A percentile compares a stretch with the other conserved stretches of the same genome.
These are phyloP conservation scores for Scheffersomyces parashehatae DNA, from an alignment of 1,139 yeast species.

Conservation along the genomic window DNA sequence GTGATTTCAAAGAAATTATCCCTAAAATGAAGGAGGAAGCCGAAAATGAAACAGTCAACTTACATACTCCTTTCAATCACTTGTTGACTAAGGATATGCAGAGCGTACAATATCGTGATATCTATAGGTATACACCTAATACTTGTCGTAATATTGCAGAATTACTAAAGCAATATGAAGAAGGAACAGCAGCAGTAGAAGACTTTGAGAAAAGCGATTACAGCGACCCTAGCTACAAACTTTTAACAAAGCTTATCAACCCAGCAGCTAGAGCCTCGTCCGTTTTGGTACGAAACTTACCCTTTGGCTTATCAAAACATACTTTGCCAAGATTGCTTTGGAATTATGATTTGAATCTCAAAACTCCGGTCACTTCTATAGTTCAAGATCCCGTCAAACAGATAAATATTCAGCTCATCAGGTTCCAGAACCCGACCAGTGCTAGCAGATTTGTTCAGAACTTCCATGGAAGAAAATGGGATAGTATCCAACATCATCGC, in stretches of 20 bases:
- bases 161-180: slow-evolving; percentile 4
- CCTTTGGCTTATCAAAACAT: slow-evolving; percentile 37
- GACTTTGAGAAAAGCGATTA: slow-evolving; percentile 5
- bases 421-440: slow-evolving; percentile 49
- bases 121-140: slow-evolving; percentile 14
- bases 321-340: slow-evolving; percentile 36
- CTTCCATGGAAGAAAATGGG: slow-evolving; percentile 52
- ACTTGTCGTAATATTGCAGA: slow-evolving; percentile 8
- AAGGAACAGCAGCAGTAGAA: slow-evolving; percentile 4
- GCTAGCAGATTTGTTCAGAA: slow-evolving; percentile 57
- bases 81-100: slow-evolving; percentile 2
- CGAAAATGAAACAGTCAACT: slow-evolving; percentile 2
- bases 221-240: slow-evolving; percentile 12
- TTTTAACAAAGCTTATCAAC: slow-evolving; percentile 15
- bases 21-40: slow-evolving; percentile 2
- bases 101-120: slow-evolving; percentile 9
- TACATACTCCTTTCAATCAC: slow-evolving; percentile 8
- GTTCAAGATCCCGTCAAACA: slow-evolving; percentile 29
- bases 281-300: slow-evolving; percentile 42
- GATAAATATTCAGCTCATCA: slow-evolving; percentile 34
- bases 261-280: slow-evolving; percentile 14
- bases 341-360: slow-evolving; percentile 37
- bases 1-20: slow-evolving; percentile 3
- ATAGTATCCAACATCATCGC: slow-evolving; percentile 25
- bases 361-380: slow-evolving; percentile 21